Conservation (phyloP, 257 asterid genomes). For the Solanum sejunctum region DNA sequence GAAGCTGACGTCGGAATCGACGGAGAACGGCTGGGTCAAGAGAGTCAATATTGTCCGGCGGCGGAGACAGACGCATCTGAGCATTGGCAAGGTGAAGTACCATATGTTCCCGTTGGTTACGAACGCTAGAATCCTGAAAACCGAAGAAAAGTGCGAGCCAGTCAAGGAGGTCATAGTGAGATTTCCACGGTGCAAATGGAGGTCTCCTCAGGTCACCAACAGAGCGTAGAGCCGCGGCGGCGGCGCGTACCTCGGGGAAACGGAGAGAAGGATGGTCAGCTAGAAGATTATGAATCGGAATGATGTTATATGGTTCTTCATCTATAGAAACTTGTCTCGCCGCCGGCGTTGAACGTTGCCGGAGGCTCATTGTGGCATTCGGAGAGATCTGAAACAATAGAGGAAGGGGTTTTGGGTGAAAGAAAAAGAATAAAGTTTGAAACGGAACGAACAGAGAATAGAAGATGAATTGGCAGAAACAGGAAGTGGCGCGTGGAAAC, state of each 20-base stretch:
- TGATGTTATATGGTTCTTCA: slow-evolving; percentile 47
- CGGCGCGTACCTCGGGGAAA: slow-evolving; percentile 90
- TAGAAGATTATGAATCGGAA: slow-evolving; percentile 74
- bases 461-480: neutral
- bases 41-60: slow-evolving; percentile 81
- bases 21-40: slow-evolving; percentile 82
- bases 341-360: slow-evolving; percentile 28
- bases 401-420: neutral
- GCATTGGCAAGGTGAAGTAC: slow-evolving; percentile 84
- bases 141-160: slow-evolving; percentile 89
- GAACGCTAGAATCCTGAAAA: slow-evolving; percentile 69
- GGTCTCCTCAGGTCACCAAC: slow-evolving; percentile 88
- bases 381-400: slow-evolving; percentile 13
- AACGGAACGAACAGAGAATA: neutral
- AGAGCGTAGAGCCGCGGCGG: slow-evolving; percentile 63
- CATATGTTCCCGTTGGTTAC: slow-evolving; percentile 80
- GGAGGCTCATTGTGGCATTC: slow-evolving; percentile 45
- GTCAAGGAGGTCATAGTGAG: slow-evolving; percentile 77
- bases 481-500: neutral
- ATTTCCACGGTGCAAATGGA: slow-evolving; percentile 56
- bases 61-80: slow-evolving; percentile 95
- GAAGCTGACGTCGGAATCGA: slow-evolving; percentile 57
- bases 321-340: slow-evolving; percentile 2
- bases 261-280: slow-evolving; percentile 97
- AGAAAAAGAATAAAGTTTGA: neutral